phyloP scores from a whole-genome alignment of 768 basidiomycete species.

The Sutorius australiensis region DNA sequence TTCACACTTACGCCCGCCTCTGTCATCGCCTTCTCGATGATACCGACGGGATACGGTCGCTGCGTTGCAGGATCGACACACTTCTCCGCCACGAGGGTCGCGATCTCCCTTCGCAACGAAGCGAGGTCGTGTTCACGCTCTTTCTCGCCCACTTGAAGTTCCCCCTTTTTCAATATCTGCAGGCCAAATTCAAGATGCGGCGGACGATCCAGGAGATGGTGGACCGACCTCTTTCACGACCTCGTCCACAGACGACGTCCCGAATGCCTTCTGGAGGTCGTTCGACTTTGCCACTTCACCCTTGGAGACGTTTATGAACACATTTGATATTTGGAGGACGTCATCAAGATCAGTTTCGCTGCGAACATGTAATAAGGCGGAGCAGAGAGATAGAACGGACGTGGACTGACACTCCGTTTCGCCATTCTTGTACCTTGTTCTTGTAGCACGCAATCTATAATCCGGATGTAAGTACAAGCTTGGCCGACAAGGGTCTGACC shows the following conservation, averaged over 20 bases:
- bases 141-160: conserved; percentile 95
- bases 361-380: conserved; percentile 6
- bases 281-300: conserved; percentile 87
- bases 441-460: conserved; percentile 94
- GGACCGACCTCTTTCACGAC: conserved; percentile 74
- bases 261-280: conserved; percentile 91
- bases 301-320: conserved; percentile 95
- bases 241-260: conserved; percentile 63
- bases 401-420: conserved; percentile 76
- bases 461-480: background rate
- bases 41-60: conserved; percentile 85
- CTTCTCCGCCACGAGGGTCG: conserved; percentile 91
- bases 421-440: conserved; percentile 97
- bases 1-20: conserved; percentile 93
- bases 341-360: conserved; percentile 94
- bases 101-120: conserved; percentile 83
- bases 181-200: background rate
- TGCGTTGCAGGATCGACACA: conserved; percentile 92
- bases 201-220: background rate
- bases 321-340: conserved; percentile 92
- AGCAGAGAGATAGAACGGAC: background rate
- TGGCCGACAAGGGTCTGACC: background rate
- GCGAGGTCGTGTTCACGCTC: conserved; percentile 89
- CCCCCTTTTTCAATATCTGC: conserved; percentile 93
- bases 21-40: conserved; percentile 97